Percentiles rank a stretch among this genome's conserved stretches.
These are phyloP conservation scores for Barnettozyma botsteinii DNA, from an alignment of 805 yeast genomes.

Conservation along the genomic window DNA sequence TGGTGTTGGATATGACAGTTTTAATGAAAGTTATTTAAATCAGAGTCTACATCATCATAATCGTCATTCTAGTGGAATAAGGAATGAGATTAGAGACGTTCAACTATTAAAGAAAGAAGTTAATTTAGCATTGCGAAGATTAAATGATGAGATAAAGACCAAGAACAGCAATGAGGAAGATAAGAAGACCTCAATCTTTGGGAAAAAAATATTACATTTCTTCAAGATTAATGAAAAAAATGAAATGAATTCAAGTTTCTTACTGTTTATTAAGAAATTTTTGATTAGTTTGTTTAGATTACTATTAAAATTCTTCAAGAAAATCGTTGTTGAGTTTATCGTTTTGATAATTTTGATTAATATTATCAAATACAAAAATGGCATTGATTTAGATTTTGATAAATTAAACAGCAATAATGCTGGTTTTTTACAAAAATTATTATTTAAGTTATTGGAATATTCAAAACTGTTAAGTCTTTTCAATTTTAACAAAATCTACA, in stretches of 20 bases:
- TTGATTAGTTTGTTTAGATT: conserved; percentile 8
- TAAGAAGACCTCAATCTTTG: background rate
- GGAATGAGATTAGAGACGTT: conserved; percentile 19
- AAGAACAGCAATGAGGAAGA: conserved; percentile 9
- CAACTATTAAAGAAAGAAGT: conserved; percentile 23
- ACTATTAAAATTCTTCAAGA: conserved; percentile 11
- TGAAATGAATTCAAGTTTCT: conserved; percentile 4
- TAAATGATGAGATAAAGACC: conserved; percentile 22
- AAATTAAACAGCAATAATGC: conserved; percentile 2
- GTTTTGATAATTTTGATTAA: conserved; percentile 18
- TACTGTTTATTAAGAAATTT: conserved; percentile 3
- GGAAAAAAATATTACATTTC: background rate
- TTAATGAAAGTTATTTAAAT: conserved; percentile 11
- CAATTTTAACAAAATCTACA: conserved; percentile 17
- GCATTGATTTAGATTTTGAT: conserved; percentile 13
- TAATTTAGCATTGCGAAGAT: conserved; percentile 19
- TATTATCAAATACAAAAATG: conserved; percentile 19
- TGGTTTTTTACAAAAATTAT: conserved; percentile 9
- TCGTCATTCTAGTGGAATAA: conserved; percentile 5
- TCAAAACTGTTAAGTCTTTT: conserved; percentile 11
- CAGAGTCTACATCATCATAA: conserved; percentile 2
- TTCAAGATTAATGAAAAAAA: conserved; percentile 2
- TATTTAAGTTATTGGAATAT: conserved; percentile 16
- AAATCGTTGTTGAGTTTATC: conserved; percentile 15
- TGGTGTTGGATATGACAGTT: conserved; percentile 6